Base-by-base conservation (phyloP, 768 basidiomycete genomes). In the Inosperma sp. region DNA sequence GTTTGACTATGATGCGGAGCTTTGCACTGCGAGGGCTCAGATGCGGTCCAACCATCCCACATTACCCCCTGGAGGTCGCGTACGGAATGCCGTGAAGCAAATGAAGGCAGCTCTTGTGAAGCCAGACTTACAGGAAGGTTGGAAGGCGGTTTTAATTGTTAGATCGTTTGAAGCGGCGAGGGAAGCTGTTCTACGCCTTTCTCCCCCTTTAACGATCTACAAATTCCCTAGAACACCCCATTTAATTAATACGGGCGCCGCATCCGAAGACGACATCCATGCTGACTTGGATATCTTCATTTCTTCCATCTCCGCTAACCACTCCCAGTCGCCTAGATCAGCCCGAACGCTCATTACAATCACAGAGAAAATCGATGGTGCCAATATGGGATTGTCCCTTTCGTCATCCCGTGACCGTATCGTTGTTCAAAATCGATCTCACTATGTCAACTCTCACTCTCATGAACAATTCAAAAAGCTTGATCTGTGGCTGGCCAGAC, bases 321-420 rank as follows among this genome's bases (percentile, higher is more conserved):
- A 68, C 48, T 70, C 77, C 43, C 39, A 41, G n/a, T 12, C 12
- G 13, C 4, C 39, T 17, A 13, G 19, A 19, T 12, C 25, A n/a
- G 5, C n/a, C 10, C 44, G 4, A 30, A 13, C 44, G 10, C 44
- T 25, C 13, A 30, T 46, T 6, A 66, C 80, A 30, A 73, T 83
- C 60, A 81, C 80, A 3, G 83, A 84, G 58, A 83, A 84, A 58
- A 70, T 83, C 42, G 82, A 83, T 63, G 83, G 83, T 3, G 80
- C 82, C 33, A 83, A 84, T 61, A 78, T 83, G 77, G 83, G 80
- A 5, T 77, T 83, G 62, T 80, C 79, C 16, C 70, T 83, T 19
- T 77, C 77, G 1, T 57, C 70, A 5, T 74, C 77, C 54, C 62
- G 74, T 21, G 65, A 65, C 6, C 66, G 69, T 14, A 71, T 83